Percentiles rank a stretch among this genome's conserved stretches.
Evolutionary conservation across 2,329 filamentous ascomycete genomes (phyloP).

Genomic region (Fusarium kyushuense): DNA sequence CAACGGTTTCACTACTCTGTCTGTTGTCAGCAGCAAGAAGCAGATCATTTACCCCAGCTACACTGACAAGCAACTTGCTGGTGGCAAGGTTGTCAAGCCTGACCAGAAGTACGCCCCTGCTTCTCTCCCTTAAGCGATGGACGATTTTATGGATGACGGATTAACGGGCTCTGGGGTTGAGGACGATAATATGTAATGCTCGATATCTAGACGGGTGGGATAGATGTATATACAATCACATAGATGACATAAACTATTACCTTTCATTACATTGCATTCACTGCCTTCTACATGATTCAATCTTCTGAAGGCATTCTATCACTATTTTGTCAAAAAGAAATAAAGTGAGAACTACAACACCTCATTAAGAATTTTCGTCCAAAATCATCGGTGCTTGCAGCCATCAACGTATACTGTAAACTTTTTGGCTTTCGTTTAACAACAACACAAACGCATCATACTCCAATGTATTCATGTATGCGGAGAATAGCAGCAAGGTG

Average conservation of each 20-base stretch:
- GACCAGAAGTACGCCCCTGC: slow-evolving; percentile 60
- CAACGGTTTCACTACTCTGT: slow-evolving; percentile 66
- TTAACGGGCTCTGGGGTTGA: not conserved
- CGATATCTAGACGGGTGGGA: not conserved
- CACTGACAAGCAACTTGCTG: slow-evolving; percentile 61
- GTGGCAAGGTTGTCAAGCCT: slow-evolving; percentile 60
- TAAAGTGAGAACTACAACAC: fast-evolving
- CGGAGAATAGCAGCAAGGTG: not conserved
- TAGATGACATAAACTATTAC: slow-evolving; percentile 4
- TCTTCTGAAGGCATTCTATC: too few relatives aligned
- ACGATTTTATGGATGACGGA: not conserved
- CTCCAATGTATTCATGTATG: too few relatives aligned
- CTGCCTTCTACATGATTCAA: not conserved
- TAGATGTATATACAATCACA: slow-evolving; percentile 9
- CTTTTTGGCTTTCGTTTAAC: too few relatives aligned
- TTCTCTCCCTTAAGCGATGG: slow-evolving; percentile 28
- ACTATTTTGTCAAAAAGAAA: too few relatives aligned
- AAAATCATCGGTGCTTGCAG: fast-evolving
- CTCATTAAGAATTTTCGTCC: too few relatives aligned
- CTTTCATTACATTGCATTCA: not conserved
- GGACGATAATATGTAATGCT: slow-evolving; percentile 2
- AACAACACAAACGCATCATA: too few relatives aligned
- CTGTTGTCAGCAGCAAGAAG: slow-evolving; percentile 57
- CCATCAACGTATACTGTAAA: too few relatives aligned
- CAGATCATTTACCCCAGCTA: slow-evolving; percentile 65